Percentiles rank a stretch among this genome's conserved stretches.
phyloP scores from a whole-genome alignment of 1,284 basidiomycete species.

The Thelephora terrestris region DNA sequence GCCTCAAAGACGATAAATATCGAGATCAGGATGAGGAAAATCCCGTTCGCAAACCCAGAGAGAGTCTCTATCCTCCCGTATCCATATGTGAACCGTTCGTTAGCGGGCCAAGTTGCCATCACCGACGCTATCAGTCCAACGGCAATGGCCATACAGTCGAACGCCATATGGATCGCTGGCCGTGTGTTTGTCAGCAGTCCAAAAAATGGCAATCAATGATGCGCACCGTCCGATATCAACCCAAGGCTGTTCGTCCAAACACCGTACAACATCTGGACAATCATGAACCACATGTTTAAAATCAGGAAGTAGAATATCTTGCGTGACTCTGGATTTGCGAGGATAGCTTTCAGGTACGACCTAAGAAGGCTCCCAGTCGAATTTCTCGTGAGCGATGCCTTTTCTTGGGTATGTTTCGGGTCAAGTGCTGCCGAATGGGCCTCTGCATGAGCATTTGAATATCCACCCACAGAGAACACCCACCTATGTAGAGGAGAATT shows the following conservation, averaged over 20 bases:
- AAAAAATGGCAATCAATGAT: neutral
- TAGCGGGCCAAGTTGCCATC: conserved; percentile 96
- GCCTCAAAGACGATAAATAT: conserved; percentile 99
- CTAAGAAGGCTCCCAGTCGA: conserved; percentile 50
- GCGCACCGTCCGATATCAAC: conserved; percentile 87
- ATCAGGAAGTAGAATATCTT: conserved; percentile 97
- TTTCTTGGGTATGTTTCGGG: conserved; percentile 34
- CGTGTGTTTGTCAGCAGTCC: neutral
- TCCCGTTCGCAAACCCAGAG: conserved; percentile 96
- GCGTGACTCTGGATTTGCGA: conserved; percentile 84
- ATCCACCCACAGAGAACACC: conserved; percentile 47
- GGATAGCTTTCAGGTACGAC: conserved; percentile 79
- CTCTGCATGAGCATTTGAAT: conserved; percentile 28
- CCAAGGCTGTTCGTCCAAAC: conserved; percentile 97
- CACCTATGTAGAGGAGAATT: conserved; percentile 28
- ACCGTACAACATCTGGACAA: conserved; percentile 90
- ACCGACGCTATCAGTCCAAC: conserved; percentile 95
- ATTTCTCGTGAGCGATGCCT: conserved; percentile 37
- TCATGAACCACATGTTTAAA: conserved; percentile 94
- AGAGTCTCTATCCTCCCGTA: conserved; percentile 94
- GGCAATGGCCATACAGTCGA: conserved; percentile 96
- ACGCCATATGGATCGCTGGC: conserved; percentile 98
- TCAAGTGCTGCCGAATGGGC: conserved; percentile 40
- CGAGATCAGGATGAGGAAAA: conserved; percentile 94
- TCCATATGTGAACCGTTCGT: conserved; percentile 94